Evolutionary conservation across 129 eudicot genomes (phyloP).

Genomic region (Sambucus nigra): DNA sequence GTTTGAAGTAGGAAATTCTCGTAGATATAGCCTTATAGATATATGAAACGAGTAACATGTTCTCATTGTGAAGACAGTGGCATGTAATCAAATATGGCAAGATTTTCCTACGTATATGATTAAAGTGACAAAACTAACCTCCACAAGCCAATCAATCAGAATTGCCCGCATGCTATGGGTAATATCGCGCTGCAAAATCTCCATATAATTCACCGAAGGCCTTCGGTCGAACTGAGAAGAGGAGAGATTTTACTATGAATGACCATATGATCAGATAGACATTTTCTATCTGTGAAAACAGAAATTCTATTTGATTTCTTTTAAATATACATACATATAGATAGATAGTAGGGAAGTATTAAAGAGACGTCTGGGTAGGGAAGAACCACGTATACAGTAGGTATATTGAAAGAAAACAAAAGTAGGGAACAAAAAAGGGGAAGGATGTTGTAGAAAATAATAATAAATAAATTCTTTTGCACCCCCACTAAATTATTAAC

Average conservation of each 20-base stretch:
- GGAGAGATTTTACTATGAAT: constrained; percentile 3
- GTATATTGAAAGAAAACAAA: no score
- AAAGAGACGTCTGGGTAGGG: no score
- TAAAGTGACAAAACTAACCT: constrained; percentile 46
- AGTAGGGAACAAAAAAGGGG: no score
- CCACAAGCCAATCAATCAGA: constrained; percentile 94
- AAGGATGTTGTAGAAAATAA: no score
- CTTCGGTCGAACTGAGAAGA: constrained; percentile 59
- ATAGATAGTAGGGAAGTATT: no score
- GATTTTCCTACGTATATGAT: neutral
- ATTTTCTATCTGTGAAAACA: neutral
- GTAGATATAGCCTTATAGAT: neutral
- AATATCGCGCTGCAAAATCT: constrained; percentile 69
- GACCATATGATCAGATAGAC: neutral
- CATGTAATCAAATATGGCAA: neutral
- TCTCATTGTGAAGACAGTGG: neutral
- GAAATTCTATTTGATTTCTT: neutral
- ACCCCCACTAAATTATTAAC: no score
- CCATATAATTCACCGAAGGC: constrained; percentile 64
- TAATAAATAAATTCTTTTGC: no score
- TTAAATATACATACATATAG: no score
- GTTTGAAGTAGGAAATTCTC: constrained; percentile 1
- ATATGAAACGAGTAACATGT: neutral
- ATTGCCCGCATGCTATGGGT: constrained; percentile 72
- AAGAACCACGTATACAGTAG: no score